These are phyloP conservation scores for Solanum clarkiae DNA, from an alignment of 257 asterid species.

Conservation along the genomic window DNA sequence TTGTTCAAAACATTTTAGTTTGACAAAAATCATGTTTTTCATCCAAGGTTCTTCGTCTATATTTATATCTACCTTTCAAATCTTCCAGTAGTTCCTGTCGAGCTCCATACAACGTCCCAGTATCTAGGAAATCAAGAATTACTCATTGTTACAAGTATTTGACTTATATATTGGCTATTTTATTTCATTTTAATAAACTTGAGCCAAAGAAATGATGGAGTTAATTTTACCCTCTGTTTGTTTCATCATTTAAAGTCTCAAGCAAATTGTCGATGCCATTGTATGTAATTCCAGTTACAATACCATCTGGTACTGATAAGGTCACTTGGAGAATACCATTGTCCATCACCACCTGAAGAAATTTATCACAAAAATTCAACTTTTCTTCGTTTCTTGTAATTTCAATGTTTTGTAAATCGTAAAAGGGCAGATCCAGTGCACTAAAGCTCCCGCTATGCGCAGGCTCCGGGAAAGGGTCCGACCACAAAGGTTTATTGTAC, in stretches of 20 bases:
- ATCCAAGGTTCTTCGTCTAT: neutral
- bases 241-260: conserved; percentile 38
- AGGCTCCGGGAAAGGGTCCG: no score
- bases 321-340: conserved; percentile 61
- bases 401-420: neutral
- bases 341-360: conserved; percentile 52
- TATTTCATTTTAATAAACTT: neutral
- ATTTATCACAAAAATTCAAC: neutral
- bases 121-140: conserved; percentile 17
- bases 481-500: no score
- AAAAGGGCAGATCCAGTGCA: no score
- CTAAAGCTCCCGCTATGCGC: no score
- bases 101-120: conserved; percentile 63
- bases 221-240: conserved; percentile 56
- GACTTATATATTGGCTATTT: neutral
- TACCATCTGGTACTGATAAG: conserved; percentile 65
- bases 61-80: conserved; percentile 25
- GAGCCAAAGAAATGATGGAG: neutral
- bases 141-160: neutral
- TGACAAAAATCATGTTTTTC: neutral
- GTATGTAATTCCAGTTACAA: conserved; percentile 39
- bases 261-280: conserved; percentile 62
- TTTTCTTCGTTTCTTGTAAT: neutral
- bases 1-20: neutral
- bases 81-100: conserved; percentile 22